Percentiles rank a stretch among this genome's conserved stretches.
Evolutionary conservation across 83 land plant species (phyloP).

Genomic region (Picea mariana): DNA sequence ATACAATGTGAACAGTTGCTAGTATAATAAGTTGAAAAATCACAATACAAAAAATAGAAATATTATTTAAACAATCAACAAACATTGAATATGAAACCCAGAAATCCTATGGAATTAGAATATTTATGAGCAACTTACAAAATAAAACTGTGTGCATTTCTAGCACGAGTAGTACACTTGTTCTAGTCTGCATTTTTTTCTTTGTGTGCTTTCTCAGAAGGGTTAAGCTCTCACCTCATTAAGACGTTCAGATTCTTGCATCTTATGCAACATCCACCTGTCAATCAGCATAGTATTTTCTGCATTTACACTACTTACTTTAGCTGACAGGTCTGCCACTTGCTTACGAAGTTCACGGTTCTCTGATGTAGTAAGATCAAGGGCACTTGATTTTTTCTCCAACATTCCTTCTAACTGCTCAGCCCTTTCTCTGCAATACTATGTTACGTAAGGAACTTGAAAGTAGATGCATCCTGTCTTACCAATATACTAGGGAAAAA

Average conservation of each 20-base stretch:
- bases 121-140: not conserved
- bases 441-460: slow-evolving; percentile 11
- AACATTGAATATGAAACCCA: not conserved
- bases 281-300: slow-evolving; percentile 91
- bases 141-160: too few relatives aligned
- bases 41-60: not conserved
- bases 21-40: not conserved
- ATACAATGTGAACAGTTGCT: not conserved
- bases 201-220: not conserved
- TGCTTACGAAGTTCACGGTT: slow-evolving; percentile 54
- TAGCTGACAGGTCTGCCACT: slow-evolving; percentile 43
- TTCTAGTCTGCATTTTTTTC: not conserved
- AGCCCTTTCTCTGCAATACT: slow-evolving; percentile 59
- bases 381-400: slow-evolving; percentile 60
- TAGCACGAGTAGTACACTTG: not conserved
- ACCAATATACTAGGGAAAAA: slow-evolving; percentile 1
- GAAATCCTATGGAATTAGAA: not conserved
- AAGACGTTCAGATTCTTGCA: slow-evolving; percentile 94
- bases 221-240: slow-evolving; percentile 70
- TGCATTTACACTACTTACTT: slow-evolving; percentile 44
- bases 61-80: not conserved
- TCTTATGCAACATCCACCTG: slow-evolving; percentile 93
- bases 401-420: slow-evolving; percentile 44
- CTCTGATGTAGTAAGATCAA: slow-evolving; percentile 66
- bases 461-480: slow-evolving; percentile 1